phyloP scores from a whole-genome alignment of 805 yeast genomes.

The Zygosaccharomyces rouxii region DNA sequence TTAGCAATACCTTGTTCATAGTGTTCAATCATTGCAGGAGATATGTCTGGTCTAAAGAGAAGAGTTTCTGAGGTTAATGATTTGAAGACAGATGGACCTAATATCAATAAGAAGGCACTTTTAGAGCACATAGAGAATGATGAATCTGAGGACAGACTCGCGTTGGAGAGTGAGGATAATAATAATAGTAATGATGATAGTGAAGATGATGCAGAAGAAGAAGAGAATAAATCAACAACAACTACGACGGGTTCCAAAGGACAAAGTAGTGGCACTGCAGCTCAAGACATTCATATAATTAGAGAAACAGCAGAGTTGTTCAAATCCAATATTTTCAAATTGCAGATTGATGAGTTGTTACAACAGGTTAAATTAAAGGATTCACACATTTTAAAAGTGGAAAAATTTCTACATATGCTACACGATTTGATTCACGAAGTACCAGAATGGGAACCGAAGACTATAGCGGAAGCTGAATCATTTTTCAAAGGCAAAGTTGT shows the following conservation, averaged over 20 bases:
- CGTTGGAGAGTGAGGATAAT: neutral
- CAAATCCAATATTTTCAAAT: slow-evolving; percentile 90
- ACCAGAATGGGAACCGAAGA: slow-evolving; percentile 49
- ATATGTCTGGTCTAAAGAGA: slow-evolving; percentile 21
- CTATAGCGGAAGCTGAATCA: slow-evolving; percentile 56
- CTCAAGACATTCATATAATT: slow-evolving; percentile 86
- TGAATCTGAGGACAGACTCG: slow-evolving; percentile 19
- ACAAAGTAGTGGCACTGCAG: slow-evolving; percentile 25
- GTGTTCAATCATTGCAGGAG: neutral
- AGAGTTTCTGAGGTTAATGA: slow-evolving; percentile 21
- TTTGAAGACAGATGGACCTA: slow-evolving; percentile 4
- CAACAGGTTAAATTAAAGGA: slow-evolving; percentile 76
- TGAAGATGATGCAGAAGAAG: slow-evolving; percentile 18
- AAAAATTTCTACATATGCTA: slow-evolving; percentile 68
- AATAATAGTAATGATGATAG: slow-evolving; percentile 13
- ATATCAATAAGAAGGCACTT: slow-evolving; percentile 6
- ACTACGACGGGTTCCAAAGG: slow-evolving; percentile 10
- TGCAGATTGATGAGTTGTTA: slow-evolving; percentile 88
- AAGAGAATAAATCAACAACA: slow-evolving; percentile 9
- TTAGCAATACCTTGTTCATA: neutral
- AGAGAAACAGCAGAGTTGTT: slow-evolving; percentile 91
- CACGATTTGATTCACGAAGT: slow-evolving; percentile 63
- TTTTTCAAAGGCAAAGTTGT: slow-evolving; percentile 50
- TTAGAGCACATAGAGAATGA: slow-evolving; percentile 31
- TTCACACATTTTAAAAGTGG: slow-evolving; percentile 57